These are phyloP conservation scores for Dryas octopetala DNA, from an alignment of 306 rosid species.

Conservation along the genomic window DNA sequence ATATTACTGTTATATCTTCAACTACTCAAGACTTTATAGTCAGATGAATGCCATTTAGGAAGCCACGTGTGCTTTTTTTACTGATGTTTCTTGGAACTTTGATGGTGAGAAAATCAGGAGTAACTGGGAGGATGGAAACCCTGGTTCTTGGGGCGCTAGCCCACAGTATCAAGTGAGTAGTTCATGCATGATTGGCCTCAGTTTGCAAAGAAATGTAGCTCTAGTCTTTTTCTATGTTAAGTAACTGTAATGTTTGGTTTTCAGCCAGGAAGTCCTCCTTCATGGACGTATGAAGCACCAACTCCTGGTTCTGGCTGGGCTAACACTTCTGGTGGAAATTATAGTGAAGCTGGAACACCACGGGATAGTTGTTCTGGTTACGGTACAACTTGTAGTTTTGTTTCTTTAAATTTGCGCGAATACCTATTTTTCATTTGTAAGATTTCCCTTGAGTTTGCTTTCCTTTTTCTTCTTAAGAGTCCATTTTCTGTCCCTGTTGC, in stretches of 20 bases:
- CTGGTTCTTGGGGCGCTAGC: constrained; percentile 93
- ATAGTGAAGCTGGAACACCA: constrained; percentile 97
- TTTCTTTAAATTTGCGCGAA: neutral
- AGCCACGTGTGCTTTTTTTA: neutral
- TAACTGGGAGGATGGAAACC: constrained; percentile 98
- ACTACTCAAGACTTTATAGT: neutral
- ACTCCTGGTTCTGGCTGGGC: constrained; percentile 99
- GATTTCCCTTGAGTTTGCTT: neutral
- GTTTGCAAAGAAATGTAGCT: neutral
- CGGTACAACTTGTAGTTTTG: constrained; percentile 39
- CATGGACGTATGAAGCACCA: constrained; percentile 91
- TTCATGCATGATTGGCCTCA: constrained; percentile 8
- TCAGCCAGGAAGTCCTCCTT: constrained; percentile 95
- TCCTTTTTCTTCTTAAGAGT: constrained; percentile 3
- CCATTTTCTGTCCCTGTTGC: constrained; percentile 28
- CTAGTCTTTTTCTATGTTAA: neutral
- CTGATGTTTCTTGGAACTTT: constrained; percentile 26
- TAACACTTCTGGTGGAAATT: constrained; percentile 84
- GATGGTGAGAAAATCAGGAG: constrained; percentile 56
- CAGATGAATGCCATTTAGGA: neutral
- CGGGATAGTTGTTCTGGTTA: constrained; percentile 64
- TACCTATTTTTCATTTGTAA: neutral
- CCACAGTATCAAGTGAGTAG: constrained; percentile 87
- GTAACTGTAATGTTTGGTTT: neutral
- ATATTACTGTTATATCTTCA: neutral